phyloP scores from a whole-genome alignment of 2,329 filamentous ascomycete genomes.

The Berkeleyomyces basicola region DNA sequence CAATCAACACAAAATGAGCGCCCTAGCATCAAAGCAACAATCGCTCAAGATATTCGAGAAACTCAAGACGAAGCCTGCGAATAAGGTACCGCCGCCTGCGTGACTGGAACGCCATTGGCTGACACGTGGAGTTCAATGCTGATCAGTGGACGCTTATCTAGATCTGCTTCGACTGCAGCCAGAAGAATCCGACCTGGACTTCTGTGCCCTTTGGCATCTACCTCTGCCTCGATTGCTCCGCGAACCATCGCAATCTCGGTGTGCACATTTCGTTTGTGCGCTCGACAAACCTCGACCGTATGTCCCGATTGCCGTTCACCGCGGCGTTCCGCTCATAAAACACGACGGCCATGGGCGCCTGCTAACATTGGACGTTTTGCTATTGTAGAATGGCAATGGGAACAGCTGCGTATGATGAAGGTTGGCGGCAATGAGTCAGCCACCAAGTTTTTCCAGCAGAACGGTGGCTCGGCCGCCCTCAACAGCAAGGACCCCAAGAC shows the following conservation, averaged over 20 bases:
- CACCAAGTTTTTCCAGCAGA: constrained; percentile 94
- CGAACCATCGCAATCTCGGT: constrained; percentile 91
- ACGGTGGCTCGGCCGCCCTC: constrained; percentile 83
- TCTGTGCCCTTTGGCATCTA: constrained; percentile 96
- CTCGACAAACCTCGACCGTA: constrained; percentile 96
- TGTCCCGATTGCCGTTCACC: constrained; percentile 23
- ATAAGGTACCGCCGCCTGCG: constrained; percentile 49
- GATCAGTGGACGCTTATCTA: constrained; percentile 23
- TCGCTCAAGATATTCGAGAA: constrained; percentile 97
- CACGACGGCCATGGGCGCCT: background rate
- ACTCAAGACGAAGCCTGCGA: constrained; percentile 81
- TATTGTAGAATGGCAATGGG: constrained; percentile 83
- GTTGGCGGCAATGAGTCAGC: constrained; percentile 96
- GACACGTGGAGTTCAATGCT: constrained; percentile 4
- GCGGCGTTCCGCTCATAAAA: background rate
- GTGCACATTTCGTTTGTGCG: constrained; percentile 98
- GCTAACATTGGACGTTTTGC: background rate
- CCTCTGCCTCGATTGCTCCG: constrained; percentile 92
- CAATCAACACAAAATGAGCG: constrained; percentile 30
- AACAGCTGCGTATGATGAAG: constrained; percentile 93
- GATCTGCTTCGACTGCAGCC: constrained; percentile 96
- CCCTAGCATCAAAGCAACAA: constrained; percentile 74
- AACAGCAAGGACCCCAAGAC: constrained; percentile 94
- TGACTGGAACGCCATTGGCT: background rate
- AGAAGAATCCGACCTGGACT: constrained; percentile 97